Percentiles rank a stretch among this genome's conserved stretches.
These are phyloP conservation scores for Tetrastigma voinierianum DNA, from an alignment of 164 flowering plant genomes.

Conservation along the genomic window DNA sequence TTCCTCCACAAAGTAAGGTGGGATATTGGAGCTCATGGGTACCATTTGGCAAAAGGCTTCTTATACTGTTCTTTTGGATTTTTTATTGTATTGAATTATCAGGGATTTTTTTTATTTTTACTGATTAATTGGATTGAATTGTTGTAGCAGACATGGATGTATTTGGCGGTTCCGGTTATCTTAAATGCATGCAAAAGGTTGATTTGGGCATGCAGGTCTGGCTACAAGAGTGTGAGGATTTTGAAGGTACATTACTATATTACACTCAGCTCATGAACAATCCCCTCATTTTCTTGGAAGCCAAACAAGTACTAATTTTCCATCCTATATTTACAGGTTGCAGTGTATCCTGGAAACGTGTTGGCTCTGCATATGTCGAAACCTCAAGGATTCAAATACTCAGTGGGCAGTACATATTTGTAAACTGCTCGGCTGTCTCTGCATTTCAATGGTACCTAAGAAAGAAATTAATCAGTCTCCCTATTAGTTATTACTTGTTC, in stretches of 20 bases:
- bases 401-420: constrained; percentile 71
- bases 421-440: constrained; percentile 61
- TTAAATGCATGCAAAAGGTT: constrained; percentile 47
- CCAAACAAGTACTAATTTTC: too few species aligned
- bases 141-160: constrained; percentile 67
- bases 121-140: neutral
- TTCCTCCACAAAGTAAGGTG: too few species aligned
- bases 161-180: constrained; percentile 43
- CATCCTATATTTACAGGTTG: constrained; percentile 34
- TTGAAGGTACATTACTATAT: constrained; percentile 46
- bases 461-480: too few species aligned
- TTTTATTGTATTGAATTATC: too few species aligned
- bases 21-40: too few species aligned
- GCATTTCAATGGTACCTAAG: constrained; percentile 43
- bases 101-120: neutral
- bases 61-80: too few species aligned
- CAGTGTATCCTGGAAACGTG: constrained; percentile 69
- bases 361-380: constrained; percentile 56
- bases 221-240: constrained; percentile 39
- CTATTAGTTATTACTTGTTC: too few species aligned
- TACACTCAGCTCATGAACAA: neutral
- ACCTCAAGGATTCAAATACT: constrained; percentile 63
- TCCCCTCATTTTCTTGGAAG: too few species aligned
- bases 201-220: constrained; percentile 47
- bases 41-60: too few species aligned